Base-by-base conservation (phyloP, 2,329 filamentous ascomycete genomes). In the Ophiobolus disseminans region DNA sequence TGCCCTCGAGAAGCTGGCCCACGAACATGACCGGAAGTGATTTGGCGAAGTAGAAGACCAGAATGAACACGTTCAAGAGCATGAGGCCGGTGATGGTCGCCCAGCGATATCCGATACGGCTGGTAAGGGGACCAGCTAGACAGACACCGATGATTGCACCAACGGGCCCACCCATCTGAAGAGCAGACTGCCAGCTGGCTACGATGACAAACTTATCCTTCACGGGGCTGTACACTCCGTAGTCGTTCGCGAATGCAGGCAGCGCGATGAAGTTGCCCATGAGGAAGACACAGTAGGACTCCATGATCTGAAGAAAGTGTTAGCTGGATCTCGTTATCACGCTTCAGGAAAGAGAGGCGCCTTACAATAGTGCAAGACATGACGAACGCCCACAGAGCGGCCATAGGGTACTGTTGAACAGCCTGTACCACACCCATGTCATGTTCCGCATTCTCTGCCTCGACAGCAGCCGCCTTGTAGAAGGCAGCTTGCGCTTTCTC, bases 241-340 rank as follows among this genome's bases (percentile, higher is more conserved):
- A 86, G 3, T 73, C 53, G 0, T 74, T 2, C 22, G 59, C 69
- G 71, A 86, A 86, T 13, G 60, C 50, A 17, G 69, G 43, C 6
- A 80, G 75, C 48, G 83, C 82, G 32, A 86, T 69, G 68, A 86
- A 86, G 49, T 82, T 79, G 39, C 80, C 79, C 62, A 81, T 84
- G 17, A 86, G 72, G 75, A 86, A 86, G 53, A 86, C 80, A 66
- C 78, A 78, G 75, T 84, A 86, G 4, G 83, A 81, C 66, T 86
- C 84, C 84, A 86, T 86, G 58, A 85, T 83, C 83, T 86, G 63
- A 37, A 34, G 0, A 50, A 36, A 8, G 16, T 23, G 32, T 66
- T 59, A 65, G 57, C 42, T 22, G 13, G 26, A 43, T 46, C 35
- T n/a, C 2, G 8, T 21, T 11, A 4, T 5, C 4, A 25, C 13